A percentile compares a stretch with the other conserved stretches of the same genome.
These are phyloP conservation scores for Globisporangium radiosum DNA, from an alignment of 352 stramenopile genomes.

Conservation along the genomic window DNA sequence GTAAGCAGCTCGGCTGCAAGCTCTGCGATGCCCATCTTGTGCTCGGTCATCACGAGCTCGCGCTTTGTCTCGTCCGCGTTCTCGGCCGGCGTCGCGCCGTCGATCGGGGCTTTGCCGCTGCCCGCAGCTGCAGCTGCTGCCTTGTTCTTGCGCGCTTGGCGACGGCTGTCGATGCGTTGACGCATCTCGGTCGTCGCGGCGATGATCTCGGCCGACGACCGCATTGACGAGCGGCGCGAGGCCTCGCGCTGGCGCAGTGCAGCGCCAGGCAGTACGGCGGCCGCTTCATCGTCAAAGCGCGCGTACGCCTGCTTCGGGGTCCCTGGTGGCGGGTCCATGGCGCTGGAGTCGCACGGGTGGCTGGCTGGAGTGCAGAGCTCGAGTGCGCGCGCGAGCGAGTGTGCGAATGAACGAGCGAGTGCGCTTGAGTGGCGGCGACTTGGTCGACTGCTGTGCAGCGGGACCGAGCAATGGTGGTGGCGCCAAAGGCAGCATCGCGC, in stretches of 20 bases:
- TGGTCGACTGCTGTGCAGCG: no score
- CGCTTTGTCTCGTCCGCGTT: conserved; percentile 25
- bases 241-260: conserved; percentile 11
- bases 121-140: background rate
- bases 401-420: background rate
- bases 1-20: conserved; percentile 39
- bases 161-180: conserved; percentile 46
- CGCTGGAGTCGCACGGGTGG: background rate
- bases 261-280: background rate
- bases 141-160: conserved; percentile 24
- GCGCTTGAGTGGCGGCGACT: no score
- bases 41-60: conserved; percentile 46
- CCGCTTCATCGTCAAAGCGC: conserved; percentile 28
- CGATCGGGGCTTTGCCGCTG: background rate
- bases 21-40: conserved; percentile 43
- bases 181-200: conserved; percentile 46
- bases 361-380: background rate
- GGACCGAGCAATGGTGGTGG: background rate
- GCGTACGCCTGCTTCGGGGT: conserved; percentile 26
- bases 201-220: conserved; percentile 52
- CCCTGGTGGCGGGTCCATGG: conserved; percentile 16
- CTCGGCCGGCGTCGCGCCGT: background rate
- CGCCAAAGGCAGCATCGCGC: no score
- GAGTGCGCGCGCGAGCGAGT: background rate
- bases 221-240: conserved; percentile 28